phyloP scores from a whole-genome alignment of 2,329 filamentous ascomycete species.

The Tothia fuscella region DNA sequence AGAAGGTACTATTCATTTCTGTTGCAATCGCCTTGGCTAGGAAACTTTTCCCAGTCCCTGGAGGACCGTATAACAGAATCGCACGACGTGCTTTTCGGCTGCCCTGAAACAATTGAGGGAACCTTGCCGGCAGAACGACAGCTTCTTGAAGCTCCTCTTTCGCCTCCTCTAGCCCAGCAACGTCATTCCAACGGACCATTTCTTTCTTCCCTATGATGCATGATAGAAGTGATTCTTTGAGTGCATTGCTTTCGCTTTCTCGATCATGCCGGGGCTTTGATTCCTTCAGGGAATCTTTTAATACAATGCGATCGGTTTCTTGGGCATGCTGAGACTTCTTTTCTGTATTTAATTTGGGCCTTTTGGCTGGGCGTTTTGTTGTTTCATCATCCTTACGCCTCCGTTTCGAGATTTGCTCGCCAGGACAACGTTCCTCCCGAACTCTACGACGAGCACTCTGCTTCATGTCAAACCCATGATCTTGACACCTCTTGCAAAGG shows the following conservation, averaged over 20 bases:
- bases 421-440: no score
- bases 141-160: constrained; percentile 7
- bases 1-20: constrained; percentile 2
- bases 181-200: constrained; percentile 5
- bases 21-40: constrained; percentile 8
- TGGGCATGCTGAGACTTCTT: no score
- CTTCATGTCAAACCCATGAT: no score
- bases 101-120: constrained; percentile 6
- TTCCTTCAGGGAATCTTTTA: no score
- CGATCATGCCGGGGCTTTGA: no score
- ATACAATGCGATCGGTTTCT: no score
- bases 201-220: constrained; percentile 1
- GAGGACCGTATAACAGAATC: constrained; percentile 7
- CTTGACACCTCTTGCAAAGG: no score
- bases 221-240: background rate
- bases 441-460: no score
- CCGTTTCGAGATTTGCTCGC: no score
- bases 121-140: constrained; percentile 2
- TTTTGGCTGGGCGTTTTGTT: no score
- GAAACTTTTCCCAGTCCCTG: constrained; percentile 6
- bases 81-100: background rate
- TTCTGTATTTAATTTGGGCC: no score
- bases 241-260: background rate
- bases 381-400: no score
- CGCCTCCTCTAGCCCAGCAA: constrained; percentile 2